phyloP scores from a whole-genome alignment of 2,329 filamentous ascomycete genomes.

The Alternaria arbusti region DNA sequence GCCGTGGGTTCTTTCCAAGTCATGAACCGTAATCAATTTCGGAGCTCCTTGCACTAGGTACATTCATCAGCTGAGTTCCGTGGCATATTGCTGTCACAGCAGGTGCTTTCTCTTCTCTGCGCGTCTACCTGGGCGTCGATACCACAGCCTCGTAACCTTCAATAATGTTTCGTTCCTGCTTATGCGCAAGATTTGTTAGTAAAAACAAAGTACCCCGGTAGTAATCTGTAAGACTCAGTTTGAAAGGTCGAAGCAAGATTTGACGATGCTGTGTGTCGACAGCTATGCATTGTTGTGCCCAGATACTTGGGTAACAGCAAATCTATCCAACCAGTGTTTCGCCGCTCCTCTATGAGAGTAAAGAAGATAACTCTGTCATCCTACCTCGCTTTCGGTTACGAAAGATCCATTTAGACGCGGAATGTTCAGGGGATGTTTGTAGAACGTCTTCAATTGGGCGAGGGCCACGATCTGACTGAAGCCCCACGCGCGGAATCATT shows the following conservation, averaged over 20 bases:
- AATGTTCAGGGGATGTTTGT: background rate
- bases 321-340: background rate
- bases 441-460: background rate
- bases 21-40: conserved; percentile 16
- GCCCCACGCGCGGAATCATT: conserved; percentile 4
- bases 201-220: conserved; percentile 2
- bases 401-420: background rate
- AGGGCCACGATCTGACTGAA: background rate
- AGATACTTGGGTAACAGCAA: background rate
- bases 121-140: conserved; percentile 20
- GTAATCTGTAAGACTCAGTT: conserved; percentile 23
- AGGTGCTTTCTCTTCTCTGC: conserved; percentile 20
- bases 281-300: background rate
- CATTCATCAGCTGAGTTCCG: conserved; percentile 27
- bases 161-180: conserved; percentile 11
- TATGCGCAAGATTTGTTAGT: conserved; percentile 17
- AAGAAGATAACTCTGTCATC: background rate
- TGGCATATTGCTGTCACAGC: conserved; percentile 21
- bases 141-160: conserved; percentile 4
- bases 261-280: background rate
- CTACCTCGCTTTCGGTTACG: background rate
- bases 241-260: background rate
- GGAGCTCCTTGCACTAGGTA: conserved; percentile 14
- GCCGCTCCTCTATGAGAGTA: background rate
- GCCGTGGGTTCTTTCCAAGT: conserved; percentile 18